Conservation (phyloP, 2,329 filamentous ascomycete species). For the Sporothrix humicola region DNA sequence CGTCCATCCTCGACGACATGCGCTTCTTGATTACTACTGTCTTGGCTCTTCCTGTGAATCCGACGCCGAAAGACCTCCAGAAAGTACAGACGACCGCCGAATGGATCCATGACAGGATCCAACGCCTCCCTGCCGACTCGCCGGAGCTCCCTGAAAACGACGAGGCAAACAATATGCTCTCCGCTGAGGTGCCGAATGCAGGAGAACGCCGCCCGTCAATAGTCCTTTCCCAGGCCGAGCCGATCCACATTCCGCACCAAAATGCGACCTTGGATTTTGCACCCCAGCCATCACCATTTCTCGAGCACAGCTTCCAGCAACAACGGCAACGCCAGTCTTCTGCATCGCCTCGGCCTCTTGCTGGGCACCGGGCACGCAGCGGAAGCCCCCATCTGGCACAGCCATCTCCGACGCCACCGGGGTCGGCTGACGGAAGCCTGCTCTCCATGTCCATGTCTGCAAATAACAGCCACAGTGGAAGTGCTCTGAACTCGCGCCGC, state of each 20-base stretch:
- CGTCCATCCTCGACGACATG: slow-evolving; percentile 59
- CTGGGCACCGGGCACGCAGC: background rate
- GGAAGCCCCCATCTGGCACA: background rate
- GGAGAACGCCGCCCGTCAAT: background rate
- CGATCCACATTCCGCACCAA: background rate
- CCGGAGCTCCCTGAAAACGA: background rate
- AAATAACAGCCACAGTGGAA: background rate
- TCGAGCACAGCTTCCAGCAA: background rate
- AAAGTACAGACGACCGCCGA: slow-evolving; percentile 49
- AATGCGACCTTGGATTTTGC: background rate
- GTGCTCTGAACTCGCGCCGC: background rate
- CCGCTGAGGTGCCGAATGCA: background rate
- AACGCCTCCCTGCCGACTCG: slow-evolving; percentile 39
- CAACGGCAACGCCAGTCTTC: background rate
- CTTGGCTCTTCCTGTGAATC: slow-evolving; percentile 47
- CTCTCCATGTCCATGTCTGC: slow-evolving; percentile 12
- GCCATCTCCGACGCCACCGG: background rate
- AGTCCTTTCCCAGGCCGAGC: background rate
- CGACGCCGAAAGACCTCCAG: slow-evolving; percentile 47
- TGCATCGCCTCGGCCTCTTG: background rate
- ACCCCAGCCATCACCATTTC: background rate
- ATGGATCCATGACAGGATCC: slow-evolving; percentile 51
- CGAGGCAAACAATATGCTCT: background rate
- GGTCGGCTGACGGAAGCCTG: slow-evolving; percentile 2
- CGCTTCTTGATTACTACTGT: slow-evolving; percentile 54